Conservation (phyloP, 768 basidiomycete genomes). For the Atractiella rhizophila region DNA sequence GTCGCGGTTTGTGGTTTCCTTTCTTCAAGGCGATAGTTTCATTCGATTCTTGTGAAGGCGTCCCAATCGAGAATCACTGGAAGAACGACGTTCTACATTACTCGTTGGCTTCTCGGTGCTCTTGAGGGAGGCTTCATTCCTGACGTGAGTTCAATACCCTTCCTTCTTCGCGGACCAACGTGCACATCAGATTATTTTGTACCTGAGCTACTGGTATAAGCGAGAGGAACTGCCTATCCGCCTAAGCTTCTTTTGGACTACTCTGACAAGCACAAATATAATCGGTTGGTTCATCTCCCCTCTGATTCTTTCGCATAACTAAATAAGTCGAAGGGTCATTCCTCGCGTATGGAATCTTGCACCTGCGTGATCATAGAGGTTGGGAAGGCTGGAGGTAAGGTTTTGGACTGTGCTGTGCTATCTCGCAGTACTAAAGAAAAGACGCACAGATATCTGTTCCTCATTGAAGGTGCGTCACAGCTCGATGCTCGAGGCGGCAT, state of each 20-base stretch:
- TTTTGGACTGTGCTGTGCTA: too few species aligned
- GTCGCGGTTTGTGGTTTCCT: not conserved
- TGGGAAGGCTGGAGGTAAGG: conserved; percentile 20
- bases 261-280: conserved; percentile 13
- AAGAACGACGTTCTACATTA: conserved; percentile 15
- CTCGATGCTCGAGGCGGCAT: too few species aligned
- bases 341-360: conserved; percentile 19
- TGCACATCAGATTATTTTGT: too few species aligned
- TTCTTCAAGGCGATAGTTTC: conserved; percentile 24
- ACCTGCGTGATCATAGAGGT: conserved; percentile 20
- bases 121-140: conserved; percentile 33
- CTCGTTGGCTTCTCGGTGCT: conserved; percentile 9
- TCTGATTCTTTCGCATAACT: too few species aligned
- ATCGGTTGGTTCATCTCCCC: too few species aligned
- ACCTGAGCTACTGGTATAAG: conserved; percentile 37
- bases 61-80: conserved; percentile 36
- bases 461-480: too few species aligned
- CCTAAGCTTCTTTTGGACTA: conserved; percentile 21
- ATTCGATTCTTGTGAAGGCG: conserved; percentile 33
- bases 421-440: too few species aligned
- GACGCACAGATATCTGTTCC: too few species aligned
- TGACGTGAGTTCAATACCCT: too few species aligned
- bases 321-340: too few species aligned
- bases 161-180: too few species aligned
- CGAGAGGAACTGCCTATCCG: conserved; percentile 15